These are phyloP conservation scores for Picochlorum sp. DNA, from an alignment of 139 green algal species.

Conservation along the genomic window DNA sequence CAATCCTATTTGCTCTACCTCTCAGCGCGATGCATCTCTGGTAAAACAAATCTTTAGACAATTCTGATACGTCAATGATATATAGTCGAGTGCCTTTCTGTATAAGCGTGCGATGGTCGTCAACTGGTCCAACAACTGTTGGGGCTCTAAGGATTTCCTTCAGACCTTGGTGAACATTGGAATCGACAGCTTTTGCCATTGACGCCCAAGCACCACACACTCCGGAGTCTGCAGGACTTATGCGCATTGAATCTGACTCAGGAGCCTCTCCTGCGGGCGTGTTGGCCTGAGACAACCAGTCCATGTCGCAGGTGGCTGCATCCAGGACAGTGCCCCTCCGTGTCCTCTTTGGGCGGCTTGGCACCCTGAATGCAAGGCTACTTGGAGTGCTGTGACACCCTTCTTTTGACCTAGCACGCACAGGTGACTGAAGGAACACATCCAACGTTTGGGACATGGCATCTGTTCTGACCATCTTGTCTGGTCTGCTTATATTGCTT, in stretches of 20 bases:
- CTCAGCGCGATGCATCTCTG: conserved; percentile 65
- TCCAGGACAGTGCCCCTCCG: too few species aligned
- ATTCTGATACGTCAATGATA: conserved; percentile 51
- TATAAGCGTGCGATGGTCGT: conserved; percentile 53
- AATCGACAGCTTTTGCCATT: neutral
- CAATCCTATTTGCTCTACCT: conserved; percentile 25
- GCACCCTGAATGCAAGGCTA: too few species aligned
- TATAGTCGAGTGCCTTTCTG: conserved; percentile 80
- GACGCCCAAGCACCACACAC: too few species aligned
- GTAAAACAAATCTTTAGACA: conserved; percentile 77
- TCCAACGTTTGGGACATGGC: conserved; percentile 52
- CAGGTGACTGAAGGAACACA: conserved; percentile 30
- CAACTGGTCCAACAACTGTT: conserved; percentile 76
- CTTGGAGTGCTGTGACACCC: too few species aligned
- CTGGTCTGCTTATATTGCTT: conserved; percentile 4
- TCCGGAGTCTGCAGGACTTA: too few species aligned
- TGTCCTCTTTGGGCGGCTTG: too few species aligned
- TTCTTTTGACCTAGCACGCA: neutral
- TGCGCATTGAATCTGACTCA: too few species aligned
- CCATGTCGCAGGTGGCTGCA: neutral
- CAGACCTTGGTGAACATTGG: conserved; percentile 45
- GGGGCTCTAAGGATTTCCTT: conserved; percentile 52
- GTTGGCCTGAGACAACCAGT: too few species aligned
- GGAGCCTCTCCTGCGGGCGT: too few species aligned
- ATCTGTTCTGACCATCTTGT: conserved; percentile 67